Percentiles rank a stretch among this genome's conserved stretches.
These are phyloP conservation scores for Helotiales sp. DNA, from an alignment of 2,329 filamentous ascomycete species.

Conservation along the genomic window DNA sequence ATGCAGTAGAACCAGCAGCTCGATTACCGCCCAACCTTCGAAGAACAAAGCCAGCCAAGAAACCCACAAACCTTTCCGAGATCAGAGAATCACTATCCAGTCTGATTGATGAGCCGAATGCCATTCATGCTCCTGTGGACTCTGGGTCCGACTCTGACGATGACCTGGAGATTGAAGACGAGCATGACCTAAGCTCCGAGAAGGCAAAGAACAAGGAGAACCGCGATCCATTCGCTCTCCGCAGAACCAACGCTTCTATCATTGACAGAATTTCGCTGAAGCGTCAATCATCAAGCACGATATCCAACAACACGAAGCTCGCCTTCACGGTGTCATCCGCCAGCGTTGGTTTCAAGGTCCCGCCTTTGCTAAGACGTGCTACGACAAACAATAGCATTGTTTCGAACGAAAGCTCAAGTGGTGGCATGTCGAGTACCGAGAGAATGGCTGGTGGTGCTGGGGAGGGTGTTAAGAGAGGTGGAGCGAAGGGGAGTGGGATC, in stretches of 20 bases:
- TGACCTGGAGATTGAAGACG: slow-evolving; percentile 52
- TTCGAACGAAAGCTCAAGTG: slow-evolving; percentile 35
- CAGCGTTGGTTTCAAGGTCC: slow-evolving; percentile 60
- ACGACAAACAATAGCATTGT: slow-evolving; percentile 60
- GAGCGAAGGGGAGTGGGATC: slow-evolving; percentile 60
- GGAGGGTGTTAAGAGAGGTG: slow-evolving; percentile 58
- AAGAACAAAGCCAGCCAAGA: slow-evolving; percentile 60
- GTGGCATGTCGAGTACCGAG: slow-evolving; percentile 29
- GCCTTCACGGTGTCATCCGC: slow-evolving; percentile 53
- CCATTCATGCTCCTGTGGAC: slow-evolving; percentile 44
- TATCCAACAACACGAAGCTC: slow-evolving; percentile 43
- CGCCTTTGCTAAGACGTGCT: slow-evolving; percentile 69
- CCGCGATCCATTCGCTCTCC: slow-evolving; percentile 34
- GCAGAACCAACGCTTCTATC: slow-evolving; percentile 47
- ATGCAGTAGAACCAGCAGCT: slow-evolving; percentile 43
- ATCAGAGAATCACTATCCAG: slow-evolving; percentile 82
- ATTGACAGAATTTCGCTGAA: slow-evolving; percentile 76
- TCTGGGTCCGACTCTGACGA: slow-evolving; percentile 55
- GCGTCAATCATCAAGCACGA: slow-evolving; percentile 47
- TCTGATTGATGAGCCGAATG: slow-evolving; percentile 71
- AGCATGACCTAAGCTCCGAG: slow-evolving; percentile 41
- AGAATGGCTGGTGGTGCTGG: slow-evolving; percentile 41
- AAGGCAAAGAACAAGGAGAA: slow-evolving; percentile 34
- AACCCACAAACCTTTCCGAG: slow-evolving; percentile 74
- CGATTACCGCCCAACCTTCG: slow-evolving; percentile 61